Percentiles rank a stretch among this genome's conserved stretches.
Conservation (phyloP, 129 eudicot genomes). For the Helianthus annuus region DNA sequence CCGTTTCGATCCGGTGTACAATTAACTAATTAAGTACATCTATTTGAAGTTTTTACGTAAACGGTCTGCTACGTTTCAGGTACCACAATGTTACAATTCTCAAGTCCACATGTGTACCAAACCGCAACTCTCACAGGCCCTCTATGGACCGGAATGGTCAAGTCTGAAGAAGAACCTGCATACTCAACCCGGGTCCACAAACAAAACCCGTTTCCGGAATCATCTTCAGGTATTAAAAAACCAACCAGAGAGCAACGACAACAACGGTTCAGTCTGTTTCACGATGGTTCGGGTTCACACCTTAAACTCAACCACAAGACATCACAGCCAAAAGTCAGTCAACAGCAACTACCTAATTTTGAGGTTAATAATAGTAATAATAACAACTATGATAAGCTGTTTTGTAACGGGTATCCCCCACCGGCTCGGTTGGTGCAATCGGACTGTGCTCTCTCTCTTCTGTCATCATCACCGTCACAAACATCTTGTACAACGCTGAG, state of each 20-base stretch:
- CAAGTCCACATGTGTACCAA: conserved; percentile 49
- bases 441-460: conserved; percentile 75
- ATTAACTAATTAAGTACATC: neutral
- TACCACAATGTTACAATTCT: conserved; percentile 47
- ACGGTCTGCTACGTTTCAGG: conserved; percentile 28
- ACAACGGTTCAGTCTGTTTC: conserved; percentile 40
- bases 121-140: conserved; percentile 38
- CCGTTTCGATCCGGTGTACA: neutral
- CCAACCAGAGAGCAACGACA: conserved; percentile 28
- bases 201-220: conserved; percentile 39
- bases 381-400: conserved; percentile 35
- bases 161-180: conserved; percentile 37
- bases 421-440: conserved; percentile 35
- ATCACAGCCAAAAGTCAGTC: conserved; percentile 34
- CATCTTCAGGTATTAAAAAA: conserved; percentile 39
- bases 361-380: conserved; percentile 26
- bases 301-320: conserved; percentile 42
- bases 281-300: conserved; percentile 30
- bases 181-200: conserved; percentile 28
- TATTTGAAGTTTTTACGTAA: neutral
- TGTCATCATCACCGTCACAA: conserved; percentile 60
- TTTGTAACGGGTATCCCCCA: conserved; percentile 41
- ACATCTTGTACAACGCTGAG: conserved; percentile 38
- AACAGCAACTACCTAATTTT: conserved; percentile 35
- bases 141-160: conserved; percentile 43